phyloP scores from a whole-genome alignment of 2,329 filamentous ascomycete genomes.

The Fusarium heterosporum region DNA sequence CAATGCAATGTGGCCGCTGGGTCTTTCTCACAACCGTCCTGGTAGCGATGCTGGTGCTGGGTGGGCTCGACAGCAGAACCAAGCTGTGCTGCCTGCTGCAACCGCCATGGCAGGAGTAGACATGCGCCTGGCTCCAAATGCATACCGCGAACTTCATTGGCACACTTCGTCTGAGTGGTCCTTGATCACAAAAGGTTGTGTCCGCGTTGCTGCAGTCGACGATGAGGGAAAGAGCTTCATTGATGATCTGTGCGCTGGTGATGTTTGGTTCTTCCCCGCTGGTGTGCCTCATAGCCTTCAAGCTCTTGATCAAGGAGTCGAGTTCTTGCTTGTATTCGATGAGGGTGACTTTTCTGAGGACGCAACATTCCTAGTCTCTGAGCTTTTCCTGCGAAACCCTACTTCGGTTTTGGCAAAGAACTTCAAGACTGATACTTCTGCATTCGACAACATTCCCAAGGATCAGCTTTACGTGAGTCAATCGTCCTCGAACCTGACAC shows the following conservation, averaged over 20 bases:
- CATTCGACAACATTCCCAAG: constrained; percentile 17
- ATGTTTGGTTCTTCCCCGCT: constrained; percentile 24
- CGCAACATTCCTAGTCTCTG: constrained; percentile 21
- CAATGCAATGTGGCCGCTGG: constrained; percentile 17
- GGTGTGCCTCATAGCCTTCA: constrained; percentile 21
- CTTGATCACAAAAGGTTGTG: constrained; percentile 15
- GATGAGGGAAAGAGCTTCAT: constrained; percentile 18
- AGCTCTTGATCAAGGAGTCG: constrained; percentile 8
- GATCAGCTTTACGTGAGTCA: constrained; percentile 14
- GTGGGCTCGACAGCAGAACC: constrained; percentile 23
- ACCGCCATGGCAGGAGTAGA: constrained; percentile 20
- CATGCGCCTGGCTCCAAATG: constrained; percentile 16
- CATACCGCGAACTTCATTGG: constrained; percentile 21
- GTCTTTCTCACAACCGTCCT: constrained; percentile 18
- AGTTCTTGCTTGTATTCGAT: constrained; percentile 19
- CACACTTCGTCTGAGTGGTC: constrained; percentile 15
- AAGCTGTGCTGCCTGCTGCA: constrained; percentile 4
- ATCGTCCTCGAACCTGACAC: fast-evolving
- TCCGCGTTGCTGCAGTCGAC: constrained; percentile 12
- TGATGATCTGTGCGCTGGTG: constrained; percentile 13
- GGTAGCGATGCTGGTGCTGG: constrained; percentile 12
- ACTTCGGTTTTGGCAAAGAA: constrained; percentile 24
- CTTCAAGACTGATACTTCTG: constrained; percentile 19
- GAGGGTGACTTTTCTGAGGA: constrained; percentile 17
- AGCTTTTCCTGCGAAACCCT: constrained; percentile 17